Evolutionary conservation across 192 early-diverging fungal genomes (phyloP).

Genomic region (Phlyctochytrium planicorne): DNA sequence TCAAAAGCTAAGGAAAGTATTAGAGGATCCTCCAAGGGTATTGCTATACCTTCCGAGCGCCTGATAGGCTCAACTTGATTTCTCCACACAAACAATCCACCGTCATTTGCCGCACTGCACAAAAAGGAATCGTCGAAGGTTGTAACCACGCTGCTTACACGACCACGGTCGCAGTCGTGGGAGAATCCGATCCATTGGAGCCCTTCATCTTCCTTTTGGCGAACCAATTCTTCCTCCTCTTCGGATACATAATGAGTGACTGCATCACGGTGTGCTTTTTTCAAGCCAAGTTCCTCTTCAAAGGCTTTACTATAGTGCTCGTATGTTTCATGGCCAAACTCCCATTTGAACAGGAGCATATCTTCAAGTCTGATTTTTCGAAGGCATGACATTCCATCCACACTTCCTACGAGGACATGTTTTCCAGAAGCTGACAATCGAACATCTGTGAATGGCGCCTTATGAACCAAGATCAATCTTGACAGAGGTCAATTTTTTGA

Average conservation of each 20-base stretch:
- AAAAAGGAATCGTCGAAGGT: constrained; percentile 59
- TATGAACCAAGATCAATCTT: constrained; percentile 43
- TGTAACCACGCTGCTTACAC: constrained; percentile 31
- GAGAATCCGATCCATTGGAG: constrained; percentile 56
- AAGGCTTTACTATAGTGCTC: constrained; percentile 37
- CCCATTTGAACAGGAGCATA: constrained; percentile 42
- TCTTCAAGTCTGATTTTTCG: constrained; percentile 47
- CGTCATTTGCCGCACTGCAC: constrained; percentile 45
- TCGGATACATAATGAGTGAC: constrained; percentile 10
- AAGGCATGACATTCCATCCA: constrained; percentile 43
- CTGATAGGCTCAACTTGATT: constrained; percentile 36
- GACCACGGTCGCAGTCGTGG: constrained; percentile 46
- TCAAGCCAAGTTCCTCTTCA: constrained; percentile 23
- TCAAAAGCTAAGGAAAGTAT: neutral
- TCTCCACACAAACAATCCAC: constrained; percentile 55
- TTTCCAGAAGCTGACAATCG: constrained; percentile 41
- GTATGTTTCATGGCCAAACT: constrained; percentile 43
- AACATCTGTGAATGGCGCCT: constrained; percentile 34
- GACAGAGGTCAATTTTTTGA: constrained; percentile 11
- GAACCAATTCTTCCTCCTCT: constrained; percentile 16
- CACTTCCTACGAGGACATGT: constrained; percentile 43
- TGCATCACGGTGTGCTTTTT: constrained; percentile 22
- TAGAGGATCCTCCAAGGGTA: neutral
- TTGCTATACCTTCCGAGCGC: constrained; percentile 29
- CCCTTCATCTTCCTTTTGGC: constrained; percentile 29